Base-by-base conservation (phyloP, 768 basidiomycete species). In the Termitomyces heimii region DNA sequence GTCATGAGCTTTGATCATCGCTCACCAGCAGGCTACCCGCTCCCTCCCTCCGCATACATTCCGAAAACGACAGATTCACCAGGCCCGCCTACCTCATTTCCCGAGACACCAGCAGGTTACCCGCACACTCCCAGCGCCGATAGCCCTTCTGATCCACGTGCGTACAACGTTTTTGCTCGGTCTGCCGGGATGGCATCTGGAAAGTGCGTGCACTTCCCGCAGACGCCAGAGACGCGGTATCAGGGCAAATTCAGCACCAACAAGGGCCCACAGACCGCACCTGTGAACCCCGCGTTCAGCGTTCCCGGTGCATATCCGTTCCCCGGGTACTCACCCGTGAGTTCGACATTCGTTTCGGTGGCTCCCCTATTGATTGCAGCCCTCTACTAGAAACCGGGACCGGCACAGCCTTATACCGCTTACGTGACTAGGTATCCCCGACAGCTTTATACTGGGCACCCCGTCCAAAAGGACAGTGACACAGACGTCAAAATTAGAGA, bases 291-390 rank as follows among this genome's bases (percentile, higher is more conserved):
- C 7, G 58, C 54, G 2, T 58, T 44, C 22, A 22, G 51, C 5
- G 56, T 54, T 0, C 53, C 49, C n/a, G 54, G 56, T 6, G 60
- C 57, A 24, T 63, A 65, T 54, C 63, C 61, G 12, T 66, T 66
- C 55, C 60, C 61, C 35, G 62, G 65, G 20, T 60, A 66, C 47
- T 64, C 63, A 48, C 58, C 65, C 24, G 65, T 64, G 53, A 57
- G 63, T 64, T 43, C 40, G 28, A 50, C 37, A n/a, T 57, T 56
- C 31, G 28, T 16, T 37, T 50, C 32, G 22, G 44, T 34, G 40
- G 53, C 22, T 42, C 44, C 50, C 29, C 26, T 24, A 42, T 55
- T 58, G 29, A 57, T 50, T 32, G 48, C 37, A 29, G 47, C 16
- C 44, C 56, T 35, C 6, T 40, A 47, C 55, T 55, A 62, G 53